Evolutionary conservation across 768 basidiomycete genomes (phyloP).

Genomic region (Suillus brevipes): DNA sequence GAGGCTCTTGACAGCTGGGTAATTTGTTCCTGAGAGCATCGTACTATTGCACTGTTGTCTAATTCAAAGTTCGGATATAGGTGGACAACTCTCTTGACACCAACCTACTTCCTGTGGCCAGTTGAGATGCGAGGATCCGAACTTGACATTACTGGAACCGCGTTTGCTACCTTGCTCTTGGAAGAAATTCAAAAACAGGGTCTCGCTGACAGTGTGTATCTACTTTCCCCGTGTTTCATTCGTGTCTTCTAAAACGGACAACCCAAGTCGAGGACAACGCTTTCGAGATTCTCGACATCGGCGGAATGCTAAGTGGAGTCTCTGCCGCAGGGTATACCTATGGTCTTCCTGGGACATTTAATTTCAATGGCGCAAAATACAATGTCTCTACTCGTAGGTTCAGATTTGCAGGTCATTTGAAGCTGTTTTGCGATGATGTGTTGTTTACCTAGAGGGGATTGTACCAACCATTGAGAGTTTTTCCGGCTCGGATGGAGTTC

Average conservation of each 20-base stretch:
- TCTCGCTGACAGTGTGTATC: background rate
- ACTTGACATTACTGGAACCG: slow-evolving; percentile 8
- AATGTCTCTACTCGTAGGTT: slow-evolving; percentile 12
- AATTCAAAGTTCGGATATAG: too few relatives aligned
- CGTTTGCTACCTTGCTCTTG: slow-evolving; percentile 4
- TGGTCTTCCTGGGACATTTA: slow-evolving; percentile 11
- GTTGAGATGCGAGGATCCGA: slow-evolving; percentile 6
- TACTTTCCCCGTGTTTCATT: too few relatives aligned
- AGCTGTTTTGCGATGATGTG: background rate
- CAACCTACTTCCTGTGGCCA: background rate
- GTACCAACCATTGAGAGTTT: background rate
- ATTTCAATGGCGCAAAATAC: slow-evolving; percentile 20
- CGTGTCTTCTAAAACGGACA: background rate
- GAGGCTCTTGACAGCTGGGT: too few relatives aligned
- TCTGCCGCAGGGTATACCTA: slow-evolving; percentile 6
- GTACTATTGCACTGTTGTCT: too few relatives aligned
- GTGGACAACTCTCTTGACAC: too few relatives aligned
- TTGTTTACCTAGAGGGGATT: slow-evolving; percentile 4
- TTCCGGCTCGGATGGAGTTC: background rate
- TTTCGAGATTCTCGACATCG: slow-evolving; percentile 10
- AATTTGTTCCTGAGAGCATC: too few relatives aligned
- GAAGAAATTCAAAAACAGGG: background rate
- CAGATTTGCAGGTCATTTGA: background rate
- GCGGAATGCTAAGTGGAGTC: slow-evolving; percentile 12
- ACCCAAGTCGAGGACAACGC: slow-evolving; percentile 2